A percentile compares a stretch with the other conserved stretches of the same genome.
Evolutionary conservation across 2,329 filamentous ascomycete genomes (phyloP).

Genomic region (Mycosphaerelloides madeirae): DNA sequence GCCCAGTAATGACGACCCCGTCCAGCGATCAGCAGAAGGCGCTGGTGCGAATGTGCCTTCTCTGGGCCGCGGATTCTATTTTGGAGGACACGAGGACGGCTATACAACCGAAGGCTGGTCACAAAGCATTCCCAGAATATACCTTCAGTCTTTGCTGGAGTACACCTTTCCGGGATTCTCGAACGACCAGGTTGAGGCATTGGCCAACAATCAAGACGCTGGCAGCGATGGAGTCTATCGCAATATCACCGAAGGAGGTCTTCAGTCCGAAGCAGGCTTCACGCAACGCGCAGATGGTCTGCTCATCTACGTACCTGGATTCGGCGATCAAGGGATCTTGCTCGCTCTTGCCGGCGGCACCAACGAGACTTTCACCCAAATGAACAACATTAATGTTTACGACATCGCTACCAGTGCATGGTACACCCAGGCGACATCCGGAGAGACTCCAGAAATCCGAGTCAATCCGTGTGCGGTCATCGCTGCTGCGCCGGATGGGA

Average conservation of each 20-base stretch:
- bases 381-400: constrained; percentile 70
- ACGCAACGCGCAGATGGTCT: constrained; percentile 69
- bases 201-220: constrained; percentile 53
- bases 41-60: constrained; percentile 66
- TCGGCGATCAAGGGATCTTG: constrained; percentile 69
- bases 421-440: constrained; percentile 67
- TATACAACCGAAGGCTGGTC: constrained; percentile 64
- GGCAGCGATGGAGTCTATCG: constrained; percentile 60
- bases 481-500: constrained; percentile 58
- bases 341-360: constrained; percentile 73
- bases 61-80: constrained; percentile 70
- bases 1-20: constrained; percentile 48
- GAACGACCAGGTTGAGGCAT: constrained; percentile 57
- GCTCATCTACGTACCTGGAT: constrained; percentile 70
- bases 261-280: constrained; percentile 63
- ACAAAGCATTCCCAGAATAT: constrained; percentile 58
- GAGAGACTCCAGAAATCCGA: constrained; percentile 53
- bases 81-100: constrained; percentile 69
- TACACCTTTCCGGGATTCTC: constrained; percentile 68
- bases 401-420: constrained; percentile 66
- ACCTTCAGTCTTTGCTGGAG: constrained; percentile 69
- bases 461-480: constrained; percentile 69
- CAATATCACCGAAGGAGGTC: constrained; percentile 68
- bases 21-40: constrained; percentile 69
- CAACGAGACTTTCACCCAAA: constrained; percentile 58